Conservation (phyloP, 202 grass and related monocot genomes). For the Zoysia matrella region DNA sequence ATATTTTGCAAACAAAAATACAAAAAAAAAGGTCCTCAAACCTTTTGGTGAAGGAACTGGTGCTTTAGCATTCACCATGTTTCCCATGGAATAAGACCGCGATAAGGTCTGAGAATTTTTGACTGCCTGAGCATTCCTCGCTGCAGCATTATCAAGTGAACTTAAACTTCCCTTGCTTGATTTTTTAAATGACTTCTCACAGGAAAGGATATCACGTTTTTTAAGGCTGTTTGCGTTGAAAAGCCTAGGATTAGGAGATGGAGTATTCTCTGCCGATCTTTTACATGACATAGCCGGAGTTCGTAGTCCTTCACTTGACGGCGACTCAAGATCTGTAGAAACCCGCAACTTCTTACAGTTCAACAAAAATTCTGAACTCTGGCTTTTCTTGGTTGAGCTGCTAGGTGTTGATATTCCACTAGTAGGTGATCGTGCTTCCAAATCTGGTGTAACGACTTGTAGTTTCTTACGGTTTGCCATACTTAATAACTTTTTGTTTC, state of each 20-base stretch:
- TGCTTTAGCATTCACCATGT: no score
- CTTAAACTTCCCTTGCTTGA: constrained; percentile 46
- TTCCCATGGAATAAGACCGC: no score
- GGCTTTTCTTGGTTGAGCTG: constrained; percentile 45
- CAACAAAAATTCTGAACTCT: constrained; percentile 45
- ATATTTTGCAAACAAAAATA: constrained; percentile 29
- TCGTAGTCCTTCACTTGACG: constrained; percentile 50
- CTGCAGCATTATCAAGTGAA: constrained; percentile 43
- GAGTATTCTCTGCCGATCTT: constrained; percentile 39
- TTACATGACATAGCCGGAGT: constrained; percentile 59
- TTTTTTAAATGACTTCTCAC: constrained; percentile 66
- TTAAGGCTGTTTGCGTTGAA: constrained; percentile 54
- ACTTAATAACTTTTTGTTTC: constrained; percentile 37
- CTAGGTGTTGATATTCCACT: constrained; percentile 30
- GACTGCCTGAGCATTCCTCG: constrained; percentile 41
- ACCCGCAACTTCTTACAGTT: constrained; percentile 61
- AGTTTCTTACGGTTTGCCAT: background rate
- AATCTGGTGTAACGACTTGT: constrained; percentile 43
- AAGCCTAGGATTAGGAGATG: constrained; percentile 37
- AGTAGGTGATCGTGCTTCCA: constrained; percentile 24
- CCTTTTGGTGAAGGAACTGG: constrained; percentile 60
- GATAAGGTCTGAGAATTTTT: background rate
- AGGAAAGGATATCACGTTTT: constrained; percentile 56
- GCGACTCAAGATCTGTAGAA: constrained; percentile 52
- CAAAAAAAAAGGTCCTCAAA: constrained; percentile 40